These are phyloP conservation scores for Lactuca saligna DNA, from an alignment of 129 eudicot species.

Conservation along the genomic window DNA sequence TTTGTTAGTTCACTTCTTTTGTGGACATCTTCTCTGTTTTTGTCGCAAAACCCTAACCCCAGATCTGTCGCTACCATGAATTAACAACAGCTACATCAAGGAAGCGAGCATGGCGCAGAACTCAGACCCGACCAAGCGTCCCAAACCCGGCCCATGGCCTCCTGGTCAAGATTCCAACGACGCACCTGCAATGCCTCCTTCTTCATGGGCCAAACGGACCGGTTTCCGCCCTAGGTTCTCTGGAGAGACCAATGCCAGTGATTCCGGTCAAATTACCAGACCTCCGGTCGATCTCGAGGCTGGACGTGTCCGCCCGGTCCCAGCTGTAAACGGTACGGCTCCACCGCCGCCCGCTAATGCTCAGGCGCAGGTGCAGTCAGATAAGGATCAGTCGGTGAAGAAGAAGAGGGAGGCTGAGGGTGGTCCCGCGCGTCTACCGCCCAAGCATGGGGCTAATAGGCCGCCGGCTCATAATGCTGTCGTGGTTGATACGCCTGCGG, in stretches of 20 bases:
- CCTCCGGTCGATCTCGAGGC: conserved; percentile 55
- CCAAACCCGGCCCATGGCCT: conserved; percentile 65
- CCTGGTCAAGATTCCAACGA: conserved; percentile 53
- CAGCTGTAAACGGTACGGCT: conserved; percentile 41
- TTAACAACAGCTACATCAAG: conserved; percentile 15
- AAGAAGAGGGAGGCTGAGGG: conserved; percentile 66
- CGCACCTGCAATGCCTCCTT: conserved; percentile 72
- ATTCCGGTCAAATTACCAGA: conserved; percentile 59
- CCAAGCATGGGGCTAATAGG: conserved; percentile 26
- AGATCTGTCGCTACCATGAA: conserved; percentile 29
- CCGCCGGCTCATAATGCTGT: conserved; percentile 2
- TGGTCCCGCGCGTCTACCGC: conserved; percentile 32
- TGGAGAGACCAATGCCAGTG: conserved; percentile 80
- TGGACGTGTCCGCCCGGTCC: conserved; percentile 48
- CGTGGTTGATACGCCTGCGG: conserved; percentile 33
- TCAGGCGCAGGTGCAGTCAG: conserved; percentile 14
- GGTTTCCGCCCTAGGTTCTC: conserved; percentile 97
- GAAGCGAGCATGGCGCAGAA: conserved; percentile 32
- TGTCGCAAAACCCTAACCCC: conserved; percentile 30
- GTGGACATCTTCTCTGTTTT: neutral
- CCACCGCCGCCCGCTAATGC: conserved; percentile 17
- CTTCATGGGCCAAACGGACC: conserved; percentile 96
- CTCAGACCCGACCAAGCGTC: conserved; percentile 66
- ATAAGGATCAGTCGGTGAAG: conserved; percentile 39
- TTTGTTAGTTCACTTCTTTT: conserved; percentile 6